A percentile compares a stretch with the other conserved stretches of the same genome.
phyloP scores from a whole-genome alignment of 768 basidiomycete genomes.

The Podaxis pistillaris region DNA sequence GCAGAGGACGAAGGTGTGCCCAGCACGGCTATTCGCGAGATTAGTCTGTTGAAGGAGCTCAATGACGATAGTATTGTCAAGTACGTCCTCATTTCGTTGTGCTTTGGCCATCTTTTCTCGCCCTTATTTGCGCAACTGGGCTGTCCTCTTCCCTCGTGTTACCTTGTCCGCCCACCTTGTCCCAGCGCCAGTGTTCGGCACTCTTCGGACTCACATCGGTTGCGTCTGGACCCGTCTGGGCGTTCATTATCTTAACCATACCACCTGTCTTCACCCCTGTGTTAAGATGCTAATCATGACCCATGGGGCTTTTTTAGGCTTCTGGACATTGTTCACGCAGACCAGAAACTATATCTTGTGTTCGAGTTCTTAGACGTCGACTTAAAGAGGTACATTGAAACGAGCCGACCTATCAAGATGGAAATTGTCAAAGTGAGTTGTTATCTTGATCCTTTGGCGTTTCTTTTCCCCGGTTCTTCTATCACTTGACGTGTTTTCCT shows the following conservation, averaged over 20 bases:
- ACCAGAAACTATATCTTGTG: slow-evolving; percentile 96
- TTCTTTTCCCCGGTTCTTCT: not conserved
- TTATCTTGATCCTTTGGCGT: not conserved
- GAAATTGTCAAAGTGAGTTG: slow-evolving; percentile 77
- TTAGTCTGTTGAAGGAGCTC: slow-evolving; percentile 94
- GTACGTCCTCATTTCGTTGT: slow-evolving; percentile 38
- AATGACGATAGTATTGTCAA: slow-evolving; percentile 95
- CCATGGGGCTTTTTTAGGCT: slow-evolving; percentile 48
- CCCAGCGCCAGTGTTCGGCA: not conserved
- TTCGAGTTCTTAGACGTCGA: slow-evolving; percentile 98
- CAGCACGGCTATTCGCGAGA: slow-evolving; percentile 96
- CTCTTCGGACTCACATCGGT: too few species aligned
- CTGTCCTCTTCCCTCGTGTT: slow-evolving; percentile 4
- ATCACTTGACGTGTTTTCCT: slow-evolving; percentile 9
- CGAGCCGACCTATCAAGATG: slow-evolving; percentile 73
- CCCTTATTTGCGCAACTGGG: not conserved
- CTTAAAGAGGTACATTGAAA: slow-evolving; percentile 96
- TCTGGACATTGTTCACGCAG: slow-evolving; percentile 94
- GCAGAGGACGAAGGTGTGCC: slow-evolving; percentile 99
- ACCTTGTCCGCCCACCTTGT: not conserved
- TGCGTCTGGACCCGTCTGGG: not conserved
- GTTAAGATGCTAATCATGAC: not conserved
- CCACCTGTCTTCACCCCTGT: slow-evolving; percentile 4
- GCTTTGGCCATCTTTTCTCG: not conserved
- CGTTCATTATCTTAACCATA: slow-evolving; percentile 13